Evolutionary conservation across 2,329 filamentous ascomycete species (phyloP), one percentile per base, ranked within the genome.

Genomic region (Pleurostoma richardsiae): DNA sequence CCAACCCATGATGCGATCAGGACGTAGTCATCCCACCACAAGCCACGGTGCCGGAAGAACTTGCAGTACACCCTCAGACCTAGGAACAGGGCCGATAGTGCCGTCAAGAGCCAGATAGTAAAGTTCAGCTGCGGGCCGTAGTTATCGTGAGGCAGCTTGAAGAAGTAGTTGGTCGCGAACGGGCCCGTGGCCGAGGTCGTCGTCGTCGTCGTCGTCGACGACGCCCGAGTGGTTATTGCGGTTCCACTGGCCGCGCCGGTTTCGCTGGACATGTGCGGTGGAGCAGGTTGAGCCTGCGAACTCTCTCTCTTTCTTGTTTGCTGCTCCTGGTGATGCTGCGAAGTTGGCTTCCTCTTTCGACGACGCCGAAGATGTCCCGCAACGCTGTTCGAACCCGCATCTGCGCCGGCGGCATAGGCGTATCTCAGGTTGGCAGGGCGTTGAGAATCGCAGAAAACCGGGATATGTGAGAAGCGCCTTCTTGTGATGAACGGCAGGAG

Each of bases 21-120:
- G 30, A 48, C 36, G 30, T 48, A 38, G 10, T 48, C 46, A 42
- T 48, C 46, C 38, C 30, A 48, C 46, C 46, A 48, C 11, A 48
- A 39, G 4, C 46, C 46, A 41, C 41, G n/a, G 6, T 33, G 29
- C n/a, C 46, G 39, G n/a, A 42, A 45, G 28, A 45, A 39, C 39
- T 48, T 48, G 43, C 46, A 48, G 39, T 42, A 48, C 27, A 48
- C 29, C 4, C 46, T 42, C n/a, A 40, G 38, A 26, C 39, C 46
- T 28, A 48, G n/a, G 19, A 48, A 48, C 26, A 42, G 11, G 5
- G 46, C 41, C 5, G 46, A 40, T 10, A n/a, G 10, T 11, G 38
- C 43, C 19, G 44, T 44, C 19, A 48, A 42, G 31, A 4, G 30
- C 46, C 46, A 48, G 39, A 48, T 28, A 8, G 41, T 42, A 28